A percentile compares a stretch with the other conserved stretches of the same genome.
phyloP scores from a whole-genome alignment of 495 filamentous ascomycete genomes.

The Penicillium longicatenatum region DNA sequence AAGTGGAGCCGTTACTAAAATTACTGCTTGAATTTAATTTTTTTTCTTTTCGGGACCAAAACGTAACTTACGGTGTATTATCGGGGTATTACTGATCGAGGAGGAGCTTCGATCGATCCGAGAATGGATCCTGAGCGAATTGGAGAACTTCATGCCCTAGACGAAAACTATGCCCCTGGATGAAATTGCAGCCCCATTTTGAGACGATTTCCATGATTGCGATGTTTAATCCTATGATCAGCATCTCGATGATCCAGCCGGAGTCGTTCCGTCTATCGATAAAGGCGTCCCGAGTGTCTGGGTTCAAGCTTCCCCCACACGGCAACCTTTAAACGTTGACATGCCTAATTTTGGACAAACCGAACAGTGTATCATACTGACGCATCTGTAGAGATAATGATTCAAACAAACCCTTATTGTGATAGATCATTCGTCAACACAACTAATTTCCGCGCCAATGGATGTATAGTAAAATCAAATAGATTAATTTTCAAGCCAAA shows the following conservation, averaged over 20 bases:
- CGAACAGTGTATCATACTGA: too few relatives aligned
- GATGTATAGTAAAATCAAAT: neutral
- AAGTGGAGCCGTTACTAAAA: neutral
- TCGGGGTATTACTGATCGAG: slow-evolving; percentile 1
- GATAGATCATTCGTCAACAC: too few relatives aligned
- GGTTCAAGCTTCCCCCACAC: slow-evolving; percentile 17
- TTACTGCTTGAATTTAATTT: neutral
- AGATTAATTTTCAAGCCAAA: neutral
- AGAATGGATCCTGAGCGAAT: neutral
- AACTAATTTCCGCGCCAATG: neutral
- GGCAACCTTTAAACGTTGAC: slow-evolving; percentile 2
- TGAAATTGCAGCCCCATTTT: neutral
- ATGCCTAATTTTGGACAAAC: neutral
- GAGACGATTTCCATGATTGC: neutral
- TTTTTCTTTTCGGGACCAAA: neutral
- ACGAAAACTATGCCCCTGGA: neutral
- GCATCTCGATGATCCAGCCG: slow-evolving; percentile 15
- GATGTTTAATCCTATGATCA: neutral
- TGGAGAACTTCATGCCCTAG: neutral
- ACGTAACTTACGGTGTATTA: slow-evolving; percentile 19
- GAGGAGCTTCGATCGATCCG: too few relatives aligned
- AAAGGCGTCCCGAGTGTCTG: slow-evolving; percentile 10
- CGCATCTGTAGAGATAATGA: too few relatives aligned
- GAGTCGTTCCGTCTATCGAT: slow-evolving; percentile 21
- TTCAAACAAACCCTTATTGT: too few relatives aligned